These are phyloP conservation scores for Phragmites australis DNA, from an alignment of 176 grass and related monocot species.

Conservation along the genomic window DNA sequence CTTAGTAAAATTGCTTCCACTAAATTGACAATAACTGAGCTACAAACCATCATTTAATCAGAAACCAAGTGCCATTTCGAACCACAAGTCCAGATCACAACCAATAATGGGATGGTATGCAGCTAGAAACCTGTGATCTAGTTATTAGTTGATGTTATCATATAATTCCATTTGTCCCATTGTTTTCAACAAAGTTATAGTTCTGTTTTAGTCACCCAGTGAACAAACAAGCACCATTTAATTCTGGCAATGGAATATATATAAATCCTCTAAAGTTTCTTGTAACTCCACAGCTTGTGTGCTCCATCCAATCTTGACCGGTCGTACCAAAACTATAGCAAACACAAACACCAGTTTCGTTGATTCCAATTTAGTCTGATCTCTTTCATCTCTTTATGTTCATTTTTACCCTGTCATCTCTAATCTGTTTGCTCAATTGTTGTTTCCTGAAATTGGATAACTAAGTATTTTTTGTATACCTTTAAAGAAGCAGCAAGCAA, in stretches of 20 bases:
- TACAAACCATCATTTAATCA: too few species aligned
- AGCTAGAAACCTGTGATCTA: background rate
- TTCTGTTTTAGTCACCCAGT: background rate
- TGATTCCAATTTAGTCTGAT: too few species aligned
- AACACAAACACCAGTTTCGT: too few species aligned
- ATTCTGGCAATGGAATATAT: background rate
- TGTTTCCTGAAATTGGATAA: background rate
- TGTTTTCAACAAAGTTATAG: background rate
- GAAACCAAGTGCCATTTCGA: too few species aligned
- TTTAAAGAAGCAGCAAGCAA: background rate
- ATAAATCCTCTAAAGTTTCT: too few species aligned
- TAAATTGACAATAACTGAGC: background rate
- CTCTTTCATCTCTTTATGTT: too few species aligned
- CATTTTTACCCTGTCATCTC: background rate
- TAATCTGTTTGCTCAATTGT: too few species aligned
- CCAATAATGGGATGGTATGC: background rate
- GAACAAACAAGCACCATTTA: background rate
- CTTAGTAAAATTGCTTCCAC: background rate
- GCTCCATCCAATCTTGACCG: too few species aligned
- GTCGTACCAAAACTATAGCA: too few species aligned
- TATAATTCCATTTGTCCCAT: background rate
- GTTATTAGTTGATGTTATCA: too few species aligned
- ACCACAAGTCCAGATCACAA: background rate
- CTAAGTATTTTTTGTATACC: background rate
- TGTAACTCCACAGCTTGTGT: too few species aligned